Conservation (phyloP, 139 green algal genomes). For the Chlorella sp. region DNA sequence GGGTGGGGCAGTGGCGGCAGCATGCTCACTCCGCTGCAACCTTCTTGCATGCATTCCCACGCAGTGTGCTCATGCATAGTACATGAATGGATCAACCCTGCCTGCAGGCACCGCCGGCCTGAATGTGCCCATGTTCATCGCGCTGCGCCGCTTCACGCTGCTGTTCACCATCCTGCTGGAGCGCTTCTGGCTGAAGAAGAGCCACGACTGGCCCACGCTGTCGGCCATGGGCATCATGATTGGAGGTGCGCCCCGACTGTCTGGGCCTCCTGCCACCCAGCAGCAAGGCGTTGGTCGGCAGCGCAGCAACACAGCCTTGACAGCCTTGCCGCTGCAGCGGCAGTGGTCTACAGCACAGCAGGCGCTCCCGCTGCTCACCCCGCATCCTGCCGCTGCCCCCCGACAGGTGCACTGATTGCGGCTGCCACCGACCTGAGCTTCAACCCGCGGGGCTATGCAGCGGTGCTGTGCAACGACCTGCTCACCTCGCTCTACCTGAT, state of each 20-base stretch:
- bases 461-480: constrained; percentile 76
- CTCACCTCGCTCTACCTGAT: constrained; percentile 75
- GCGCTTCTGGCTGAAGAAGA: constrained; percentile 62
- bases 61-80: too few relatives aligned
- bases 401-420: constrained; percentile 68
- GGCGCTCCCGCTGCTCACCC: too few relatives aligned
- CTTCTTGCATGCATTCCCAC: too few relatives aligned
- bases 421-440: constrained; percentile 75
- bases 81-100: too few relatives aligned
- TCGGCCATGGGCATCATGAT: constrained; percentile 71
- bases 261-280: too few relatives aligned
- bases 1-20: not conserved
- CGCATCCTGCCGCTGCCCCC: not conserved
- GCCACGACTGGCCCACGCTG: constrained; percentile 62
- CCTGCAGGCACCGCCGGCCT: constrained; percentile 69
- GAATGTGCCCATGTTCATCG: constrained; percentile 86
- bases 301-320: too few relatives aligned
- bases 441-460: constrained; percentile 66
- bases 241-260: constrained; percentile 26
- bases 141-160: constrained; percentile 77
- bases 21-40: not conserved
- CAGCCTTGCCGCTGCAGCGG: too few relatives aligned
- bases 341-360: too few relatives aligned
- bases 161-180: constrained; percentile 78
- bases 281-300: too few relatives aligned